Evolutionary conservation across 306 rosid genomes (phyloP).

Genomic region (Senna siamea): DNA sequence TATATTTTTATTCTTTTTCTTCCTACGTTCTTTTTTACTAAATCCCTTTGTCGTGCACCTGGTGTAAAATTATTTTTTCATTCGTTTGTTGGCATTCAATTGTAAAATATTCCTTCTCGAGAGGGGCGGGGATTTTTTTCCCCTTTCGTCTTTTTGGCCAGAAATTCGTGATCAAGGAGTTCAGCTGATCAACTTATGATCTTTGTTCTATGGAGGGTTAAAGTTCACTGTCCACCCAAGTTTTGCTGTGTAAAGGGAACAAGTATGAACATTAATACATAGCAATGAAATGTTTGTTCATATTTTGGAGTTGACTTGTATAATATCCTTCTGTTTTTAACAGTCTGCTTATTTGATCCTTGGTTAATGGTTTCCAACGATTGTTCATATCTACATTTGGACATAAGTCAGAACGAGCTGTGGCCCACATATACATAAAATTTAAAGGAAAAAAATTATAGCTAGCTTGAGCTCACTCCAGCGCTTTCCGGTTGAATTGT

Average conservation of each 20-base stretch:
- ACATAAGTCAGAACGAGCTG: too few species aligned
- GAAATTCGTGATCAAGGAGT: constrained; percentile 32
- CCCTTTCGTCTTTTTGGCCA: constrained; percentile 1
- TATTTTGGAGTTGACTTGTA: background rate
- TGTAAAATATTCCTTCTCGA: constrained; percentile 37
- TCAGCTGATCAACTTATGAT: constrained; percentile 5
- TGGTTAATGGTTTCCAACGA: too few species aligned
- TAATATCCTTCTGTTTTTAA: background rate
- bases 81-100: constrained; percentile 55
- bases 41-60: constrained; percentile 43
- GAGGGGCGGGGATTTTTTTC: constrained; percentile 40
- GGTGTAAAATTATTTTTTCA: constrained; percentile 51
- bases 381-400: too few species aligned
- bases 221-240: constrained; percentile 46
- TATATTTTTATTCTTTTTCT: background rate
- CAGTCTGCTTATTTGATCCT: too few species aligned
- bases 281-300: constrained; percentile 18
- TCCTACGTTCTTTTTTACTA: background rate
- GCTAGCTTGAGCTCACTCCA: too few species aligned
- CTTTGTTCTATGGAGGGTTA: constrained; percentile 37
- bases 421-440: too few species aligned
- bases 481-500: too few species aligned
- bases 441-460: too few species aligned
- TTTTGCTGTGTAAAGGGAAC: constrained; percentile 49
- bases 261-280: constrained; percentile 18